Conservation (phyloP, 805 yeast species). For the Pichia nanzhaoensis region DNA sequence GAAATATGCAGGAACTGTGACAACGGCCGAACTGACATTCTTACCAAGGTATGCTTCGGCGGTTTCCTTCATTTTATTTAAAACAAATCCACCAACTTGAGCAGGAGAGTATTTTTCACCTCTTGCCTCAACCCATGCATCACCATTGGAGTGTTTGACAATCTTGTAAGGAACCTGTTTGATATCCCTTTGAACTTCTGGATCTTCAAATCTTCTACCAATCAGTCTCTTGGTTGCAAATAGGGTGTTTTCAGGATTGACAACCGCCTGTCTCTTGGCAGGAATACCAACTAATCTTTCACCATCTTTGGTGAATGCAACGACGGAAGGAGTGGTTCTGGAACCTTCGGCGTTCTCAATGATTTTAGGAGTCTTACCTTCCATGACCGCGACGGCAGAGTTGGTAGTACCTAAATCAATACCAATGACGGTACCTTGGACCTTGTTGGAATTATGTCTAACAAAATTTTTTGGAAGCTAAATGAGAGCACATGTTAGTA, state of each 20-base stretch:
- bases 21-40: constrained; percentile 82
- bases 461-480: constrained; percentile 23
- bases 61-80: constrained; percentile 97
- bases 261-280: constrained; percentile 71
- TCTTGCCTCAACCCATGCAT: constrained; percentile 57
- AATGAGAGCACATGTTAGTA: too few species aligned
- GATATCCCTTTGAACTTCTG: constrained; percentile 64
- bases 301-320: constrained; percentile 51
- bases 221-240: constrained; percentile 78
- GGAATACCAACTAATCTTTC: constrained; percentile 54
- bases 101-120: constrained; percentile 53
- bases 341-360: constrained; percentile 75
- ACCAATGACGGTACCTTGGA: constrained; percentile 53
- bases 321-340: constrained; percentile 75
- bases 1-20: constrained; percentile 86
- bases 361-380: constrained; percentile 55
- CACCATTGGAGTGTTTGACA: constrained; percentile 53
- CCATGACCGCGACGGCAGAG: constrained; percentile 76
- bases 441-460: constrained; percentile 32
- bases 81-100: constrained; percentile 64
- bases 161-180: constrained; percentile 58
- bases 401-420: constrained; percentile 84
- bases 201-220: constrained; percentile 63
- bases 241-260: constrained; percentile 72
- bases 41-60: constrained; percentile 90